phyloP scores from a whole-genome alignment of 768 basidiomycete genomes.

The Mycena rosella region DNA sequence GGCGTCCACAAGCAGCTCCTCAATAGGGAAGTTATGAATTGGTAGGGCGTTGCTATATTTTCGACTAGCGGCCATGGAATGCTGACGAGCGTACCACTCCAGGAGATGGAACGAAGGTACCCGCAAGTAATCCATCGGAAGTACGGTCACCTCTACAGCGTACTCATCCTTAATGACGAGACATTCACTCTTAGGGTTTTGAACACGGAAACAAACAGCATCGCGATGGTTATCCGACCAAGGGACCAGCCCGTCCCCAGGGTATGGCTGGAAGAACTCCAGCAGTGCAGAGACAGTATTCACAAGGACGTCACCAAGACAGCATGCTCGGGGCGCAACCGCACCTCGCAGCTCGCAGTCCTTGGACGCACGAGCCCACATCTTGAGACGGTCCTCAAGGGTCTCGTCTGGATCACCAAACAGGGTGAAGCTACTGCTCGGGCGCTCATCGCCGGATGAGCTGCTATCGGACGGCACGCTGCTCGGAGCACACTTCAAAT shows the following conservation, averaged over 20 bases:
- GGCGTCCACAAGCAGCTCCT: neutral
- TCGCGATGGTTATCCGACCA: neutral
- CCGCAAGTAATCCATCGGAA: neutral
- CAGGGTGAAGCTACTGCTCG: neutral
- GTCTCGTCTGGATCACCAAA: neutral
- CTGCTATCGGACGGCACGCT: no score
- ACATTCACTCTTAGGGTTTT: no score
- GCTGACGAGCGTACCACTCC: slow-evolving; percentile 1
- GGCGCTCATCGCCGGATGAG: neutral
- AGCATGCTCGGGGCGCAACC: neutral
- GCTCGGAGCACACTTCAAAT: no score
- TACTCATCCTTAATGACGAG: neutral
- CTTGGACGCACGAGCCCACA: neutral
- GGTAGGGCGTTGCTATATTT: neutral
- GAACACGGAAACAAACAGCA: neutral
- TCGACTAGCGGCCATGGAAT: neutral
- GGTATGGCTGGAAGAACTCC: neutral
- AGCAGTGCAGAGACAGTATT: neutral
- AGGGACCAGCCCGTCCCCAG: neutral
- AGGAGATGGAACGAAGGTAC: neutral
- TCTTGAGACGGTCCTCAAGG: neutral
- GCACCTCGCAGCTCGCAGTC: neutral
- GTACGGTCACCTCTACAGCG: neutral
- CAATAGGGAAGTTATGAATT: slow-evolving; percentile 8
- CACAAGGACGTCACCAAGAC: neutral